Percentiles rank a stretch among this genome's conserved stretches.
Conservation (phyloP, 208 protist genomes). For the Angomonas desouzai region DNA sequence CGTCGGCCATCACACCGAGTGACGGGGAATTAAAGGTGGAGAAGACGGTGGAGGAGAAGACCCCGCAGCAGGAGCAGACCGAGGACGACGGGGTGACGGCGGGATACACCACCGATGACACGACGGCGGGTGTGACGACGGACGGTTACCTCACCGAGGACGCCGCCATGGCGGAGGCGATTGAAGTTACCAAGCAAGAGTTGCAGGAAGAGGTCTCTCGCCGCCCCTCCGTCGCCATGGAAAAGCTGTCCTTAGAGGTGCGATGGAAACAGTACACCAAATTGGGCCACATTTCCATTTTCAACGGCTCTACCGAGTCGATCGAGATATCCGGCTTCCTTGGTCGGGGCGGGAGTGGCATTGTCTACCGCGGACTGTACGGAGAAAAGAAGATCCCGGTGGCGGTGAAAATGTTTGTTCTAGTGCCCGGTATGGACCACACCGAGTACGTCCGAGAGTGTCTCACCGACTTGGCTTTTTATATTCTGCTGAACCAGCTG, state of each 20-base stretch:
- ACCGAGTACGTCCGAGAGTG: slow-evolving; percentile 73
- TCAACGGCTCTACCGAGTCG: slow-evolving; percentile 37
- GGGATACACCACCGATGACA: background rate
- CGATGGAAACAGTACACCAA: slow-evolving; percentile 62
- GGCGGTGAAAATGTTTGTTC: slow-evolving; percentile 82
- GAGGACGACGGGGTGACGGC: background rate
- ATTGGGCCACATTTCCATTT: slow-evolving; percentile 44
- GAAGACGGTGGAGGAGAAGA: background rate
- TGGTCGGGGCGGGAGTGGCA: slow-evolving; percentile 69
- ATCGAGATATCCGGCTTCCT: slow-evolving; percentile 50
- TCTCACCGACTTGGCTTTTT: slow-evolving; percentile 80
- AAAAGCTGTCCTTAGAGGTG: background rate
- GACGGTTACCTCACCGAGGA: background rate
- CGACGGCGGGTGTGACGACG: background rate
- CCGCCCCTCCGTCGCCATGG: background rate
- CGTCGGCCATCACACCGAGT: background rate
- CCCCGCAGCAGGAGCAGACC: background rate
- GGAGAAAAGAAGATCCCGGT: slow-evolving; percentile 33
- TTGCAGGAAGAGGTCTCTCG: background rate
- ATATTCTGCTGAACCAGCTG: slow-evolving; percentile 75
- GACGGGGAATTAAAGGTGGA: background rate
- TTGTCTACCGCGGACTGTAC: slow-evolving; percentile 74
- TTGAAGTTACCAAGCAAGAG: background rate
- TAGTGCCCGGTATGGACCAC: slow-evolving; percentile 55
- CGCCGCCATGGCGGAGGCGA: background rate